Evolutionary conservation across 2,329 filamentous ascomycete genomes (phyloP), one percentile per base, ranked within the genome.

Genomic region (Akanthomyces muscarius): DNA sequence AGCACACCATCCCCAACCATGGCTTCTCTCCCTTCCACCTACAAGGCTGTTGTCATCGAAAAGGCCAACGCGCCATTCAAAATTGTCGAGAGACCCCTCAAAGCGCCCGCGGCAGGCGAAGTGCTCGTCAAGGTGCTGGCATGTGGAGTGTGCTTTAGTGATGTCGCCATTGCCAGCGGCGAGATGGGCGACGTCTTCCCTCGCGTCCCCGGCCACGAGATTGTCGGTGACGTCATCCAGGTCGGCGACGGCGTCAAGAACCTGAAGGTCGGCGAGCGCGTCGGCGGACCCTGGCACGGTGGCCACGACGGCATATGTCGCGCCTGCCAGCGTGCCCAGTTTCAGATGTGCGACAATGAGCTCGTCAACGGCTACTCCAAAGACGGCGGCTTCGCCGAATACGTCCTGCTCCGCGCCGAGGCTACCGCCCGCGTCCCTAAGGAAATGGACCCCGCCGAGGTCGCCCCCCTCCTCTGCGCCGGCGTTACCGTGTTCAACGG

Each of bases 71-170:
- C 74, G 3, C 81, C 84, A 0, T 78, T 89, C 66, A 75, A 75
- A 2, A 76, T 92, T 66, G 81, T 86, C 66, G 83, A 90, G 3
- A 70, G 88, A 4, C 77, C 82, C 21, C 78, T 92, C 47, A 78
- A 82, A 64, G 71, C 78, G 41, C 88, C 88, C 1, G 75, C 79
- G 7, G 71, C 78, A 0, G 81, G 83, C 21, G 79, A 91, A 69
- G 76, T 92, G 3, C 81, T 92, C 30, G 81, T 91, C 73, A 91
- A 91, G 72, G 83, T 91, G 3, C 77, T 86, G 10, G 89, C 89
- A 6, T 90, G 86, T 68, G 89, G 89, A 50, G 83, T 93, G 55
- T 92, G 89, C 73, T 87, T 86, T 72, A 83, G 82, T 0, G 89
- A 92, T 68, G 65, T 75, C 23, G 74, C 72, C 60, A 73, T 83